Conservation (phyloP, 495 filamentous ascomycete genomes). For the Tuber magnatum region DNA sequence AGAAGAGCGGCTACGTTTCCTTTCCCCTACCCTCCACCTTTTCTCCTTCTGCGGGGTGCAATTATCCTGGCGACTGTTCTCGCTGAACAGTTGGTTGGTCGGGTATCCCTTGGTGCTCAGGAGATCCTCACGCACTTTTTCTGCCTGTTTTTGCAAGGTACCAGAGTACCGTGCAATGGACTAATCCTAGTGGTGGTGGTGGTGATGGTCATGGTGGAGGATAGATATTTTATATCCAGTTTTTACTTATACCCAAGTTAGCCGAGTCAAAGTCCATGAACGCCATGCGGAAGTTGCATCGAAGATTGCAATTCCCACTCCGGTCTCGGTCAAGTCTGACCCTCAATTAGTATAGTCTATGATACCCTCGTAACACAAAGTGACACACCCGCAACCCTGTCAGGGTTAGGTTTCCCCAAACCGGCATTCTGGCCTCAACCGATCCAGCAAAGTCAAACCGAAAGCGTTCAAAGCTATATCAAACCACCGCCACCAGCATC, state of each 20-base stretch:
- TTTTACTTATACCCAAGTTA: background rate
- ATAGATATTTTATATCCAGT: background rate
- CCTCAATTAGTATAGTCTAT: too few species aligned
- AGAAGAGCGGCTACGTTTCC: background rate
- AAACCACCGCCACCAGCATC: background rate
- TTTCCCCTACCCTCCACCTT: background rate
- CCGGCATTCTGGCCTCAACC: conserved; percentile 14
- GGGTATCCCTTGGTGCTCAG: too few species aligned
- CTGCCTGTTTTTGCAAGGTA: too few species aligned
- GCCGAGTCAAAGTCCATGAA: background rate
- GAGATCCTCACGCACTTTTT: too few species aligned
- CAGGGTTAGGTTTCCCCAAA: conserved; percentile 8
- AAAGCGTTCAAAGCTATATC: background rate
- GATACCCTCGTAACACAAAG: too few species aligned
- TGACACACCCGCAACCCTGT: background rate
- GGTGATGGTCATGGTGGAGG: background rate
- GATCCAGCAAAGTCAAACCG: background rate
- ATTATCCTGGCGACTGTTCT: background rate
- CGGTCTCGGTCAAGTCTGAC: too few species aligned
- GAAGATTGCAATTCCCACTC: background rate
- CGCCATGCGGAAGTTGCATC: background rate
- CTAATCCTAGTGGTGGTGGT: background rate
- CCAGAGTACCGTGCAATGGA: too few species aligned
- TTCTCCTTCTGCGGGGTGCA: background rate
- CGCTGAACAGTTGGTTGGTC: too few species aligned